Percentiles rank a stretch among this genome's conserved stretches.
Evolutionary conservation across 495 filamentous ascomycete genomes (phyloP).

Genomic region (Xylaria intraflava): DNA sequence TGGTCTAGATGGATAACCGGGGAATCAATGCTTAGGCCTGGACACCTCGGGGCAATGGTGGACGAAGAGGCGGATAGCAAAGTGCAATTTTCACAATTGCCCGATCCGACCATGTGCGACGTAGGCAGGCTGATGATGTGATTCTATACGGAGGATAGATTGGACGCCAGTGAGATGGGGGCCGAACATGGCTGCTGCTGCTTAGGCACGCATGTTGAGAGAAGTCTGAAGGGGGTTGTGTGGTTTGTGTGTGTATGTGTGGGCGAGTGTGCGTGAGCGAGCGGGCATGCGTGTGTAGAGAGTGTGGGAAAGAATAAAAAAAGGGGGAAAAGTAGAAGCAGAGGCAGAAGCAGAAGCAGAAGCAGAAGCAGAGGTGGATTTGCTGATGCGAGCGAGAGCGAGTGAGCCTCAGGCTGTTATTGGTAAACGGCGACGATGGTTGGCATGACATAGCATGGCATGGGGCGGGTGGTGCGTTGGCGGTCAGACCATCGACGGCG

Average conservation of each 20-base stretch:
- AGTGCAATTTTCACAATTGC: not conserved
- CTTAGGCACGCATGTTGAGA: slow-evolving; percentile 6
- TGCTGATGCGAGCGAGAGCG: not conserved
- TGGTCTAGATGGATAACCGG: slow-evolving; percentile 3
- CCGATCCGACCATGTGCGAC: not conserved
- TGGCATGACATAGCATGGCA: not conserved
- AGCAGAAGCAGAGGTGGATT: too few relatives aligned
- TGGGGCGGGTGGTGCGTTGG: slow-evolving; percentile 13
- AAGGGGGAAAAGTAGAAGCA: not conserved
- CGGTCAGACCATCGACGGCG: slow-evolving; percentile 1
- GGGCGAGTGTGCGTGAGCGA: too few relatives aligned
- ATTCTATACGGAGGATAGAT: not conserved
- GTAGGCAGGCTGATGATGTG: not conserved
- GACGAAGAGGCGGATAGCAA: not conserved
- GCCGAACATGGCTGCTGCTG: slow-evolving; percentile 5
- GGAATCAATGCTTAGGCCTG: not conserved
- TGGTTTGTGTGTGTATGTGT: not conserved
- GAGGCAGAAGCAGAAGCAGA: not conserved
- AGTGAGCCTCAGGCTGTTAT: slow-evolving; percentile 12
- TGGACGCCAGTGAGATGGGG: slow-evolving; percentile 7
- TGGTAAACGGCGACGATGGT: slow-evolving; percentile 9
- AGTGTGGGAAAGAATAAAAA: not conserved
- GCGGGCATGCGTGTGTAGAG: too few relatives aligned
- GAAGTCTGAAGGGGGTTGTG: not conserved
- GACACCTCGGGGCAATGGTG: not conserved